Percentiles rank a stretch among this genome's conserved stretches.
Conservation (phyloP, 2,329 filamentous ascomycete species). For the Lomentospora prolificans region DNA sequence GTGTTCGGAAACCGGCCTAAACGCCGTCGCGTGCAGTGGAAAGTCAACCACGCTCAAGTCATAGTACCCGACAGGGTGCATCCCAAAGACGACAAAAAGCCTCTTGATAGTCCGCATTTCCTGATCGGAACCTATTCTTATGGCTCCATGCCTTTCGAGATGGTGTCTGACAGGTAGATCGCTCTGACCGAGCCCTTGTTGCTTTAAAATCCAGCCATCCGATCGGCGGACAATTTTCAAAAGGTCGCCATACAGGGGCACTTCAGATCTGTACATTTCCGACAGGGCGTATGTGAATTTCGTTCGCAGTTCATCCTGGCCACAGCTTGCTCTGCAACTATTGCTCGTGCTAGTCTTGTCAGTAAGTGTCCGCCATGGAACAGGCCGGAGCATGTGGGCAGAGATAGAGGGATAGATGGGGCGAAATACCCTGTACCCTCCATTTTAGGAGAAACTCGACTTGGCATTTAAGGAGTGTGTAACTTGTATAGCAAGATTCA, state of each 20-base stretch:
- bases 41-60: conserved; percentile 32
- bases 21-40: conserved; percentile 44
- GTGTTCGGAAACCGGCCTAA: conserved; percentile 27
- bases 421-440: too few species aligned
- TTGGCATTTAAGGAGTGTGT: too few species aligned
- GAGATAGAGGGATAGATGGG: too few species aligned
- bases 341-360: too few species aligned
- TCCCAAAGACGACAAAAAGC: conserved; percentile 35
- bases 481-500: too few species aligned
- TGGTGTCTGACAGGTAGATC: conserved; percentile 7
- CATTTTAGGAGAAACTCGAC: too few species aligned
- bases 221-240: conserved; percentile 20
- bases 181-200: background rate
- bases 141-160: conserved; percentile 34
- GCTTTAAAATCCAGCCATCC: conserved; percentile 13
- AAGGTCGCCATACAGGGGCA: conserved; percentile 24
- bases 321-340: background rate
- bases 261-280: conserved; percentile 24
- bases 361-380: too few species aligned
- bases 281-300: conserved; percentile 23
- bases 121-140: conserved; percentile 33
- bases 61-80: conserved; percentile 42
- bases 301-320: conserved; percentile 14
- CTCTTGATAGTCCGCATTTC: conserved; percentile 32
- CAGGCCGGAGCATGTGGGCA: too few species aligned